These are phyloP conservation scores for Inga leiocalycina DNA, from an alignment of 306 rosid species.

Conservation along the genomic window DNA sequence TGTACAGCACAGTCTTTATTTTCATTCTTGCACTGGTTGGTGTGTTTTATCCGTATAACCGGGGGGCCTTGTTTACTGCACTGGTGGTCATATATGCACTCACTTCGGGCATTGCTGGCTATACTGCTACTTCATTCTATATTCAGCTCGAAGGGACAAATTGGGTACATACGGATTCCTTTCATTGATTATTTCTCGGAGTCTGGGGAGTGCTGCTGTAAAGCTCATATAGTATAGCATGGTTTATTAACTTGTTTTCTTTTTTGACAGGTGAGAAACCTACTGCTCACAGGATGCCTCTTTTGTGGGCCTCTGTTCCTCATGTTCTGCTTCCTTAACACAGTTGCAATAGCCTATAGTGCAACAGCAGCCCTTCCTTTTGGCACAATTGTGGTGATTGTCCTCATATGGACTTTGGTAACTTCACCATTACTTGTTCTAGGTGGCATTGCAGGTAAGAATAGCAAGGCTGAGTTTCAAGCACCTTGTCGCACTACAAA, in stretches of 20 bases:
- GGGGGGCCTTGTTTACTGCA: conserved; percentile 96
- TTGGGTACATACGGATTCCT: conserved; percentile 62
- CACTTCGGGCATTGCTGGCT: conserved; percentile 97
- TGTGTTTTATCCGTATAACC: conserved; percentile 94
- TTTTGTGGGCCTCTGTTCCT: conserved; percentile 95
- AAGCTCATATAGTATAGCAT: conserved; percentile 14
- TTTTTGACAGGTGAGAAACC: conserved; percentile 81
- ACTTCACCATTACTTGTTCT: conserved; percentile 92
- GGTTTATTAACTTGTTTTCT: conserved; percentile 34
- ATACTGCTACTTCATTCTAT: conserved; percentile 87
- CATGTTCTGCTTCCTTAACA: conserved; percentile 95
- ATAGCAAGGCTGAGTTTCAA: conserved; percentile 87
- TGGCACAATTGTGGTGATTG: conserved; percentile 92
- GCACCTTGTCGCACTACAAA: conserved; percentile 96
- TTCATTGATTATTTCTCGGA: conserved; percentile 21
- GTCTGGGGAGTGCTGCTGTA: conserved; percentile 20
- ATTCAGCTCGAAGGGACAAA: conserved; percentile 91
- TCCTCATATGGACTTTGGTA: conserved; percentile 92
- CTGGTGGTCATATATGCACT: conserved; percentile 94
- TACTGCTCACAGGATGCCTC: conserved; percentile 91
- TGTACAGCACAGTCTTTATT: conserved; percentile 84
- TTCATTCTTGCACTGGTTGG: conserved; percentile 93
- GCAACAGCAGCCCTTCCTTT: conserved; percentile 99
- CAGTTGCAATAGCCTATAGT: conserved; percentile 89
- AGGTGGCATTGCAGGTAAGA: conserved; percentile 98